phyloP scores from a whole-genome alignment of 1,284 basidiomycete genomes.

The Moesziomyces globuligerus region DNA sequence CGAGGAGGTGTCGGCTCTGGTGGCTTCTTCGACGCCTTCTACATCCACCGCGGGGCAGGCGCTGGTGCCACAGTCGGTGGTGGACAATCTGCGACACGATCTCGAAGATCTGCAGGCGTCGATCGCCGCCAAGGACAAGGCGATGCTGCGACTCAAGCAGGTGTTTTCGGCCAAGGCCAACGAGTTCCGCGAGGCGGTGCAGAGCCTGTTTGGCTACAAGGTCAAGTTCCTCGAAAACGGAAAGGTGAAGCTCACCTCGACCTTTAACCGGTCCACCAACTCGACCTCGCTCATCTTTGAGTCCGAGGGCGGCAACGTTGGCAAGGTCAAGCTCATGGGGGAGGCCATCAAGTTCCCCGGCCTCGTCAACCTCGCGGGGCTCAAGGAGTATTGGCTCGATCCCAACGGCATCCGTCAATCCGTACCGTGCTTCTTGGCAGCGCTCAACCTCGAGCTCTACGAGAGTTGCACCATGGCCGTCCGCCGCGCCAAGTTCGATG shows the following conservation, averaged over 20 bases:
- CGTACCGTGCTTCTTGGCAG: slow-evolving; percentile 71
- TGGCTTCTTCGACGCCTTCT: slow-evolving; percentile 30
- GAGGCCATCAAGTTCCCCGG: slow-evolving; percentile 61
- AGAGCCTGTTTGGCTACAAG: slow-evolving; percentile 82
- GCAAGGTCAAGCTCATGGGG: slow-evolving; percentile 70
- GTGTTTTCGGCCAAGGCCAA: slow-evolving; percentile 77
- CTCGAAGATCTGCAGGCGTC: slow-evolving; percentile 73
- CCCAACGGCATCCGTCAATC: slow-evolving; percentile 69
- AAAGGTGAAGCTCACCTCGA: slow-evolving; percentile 81
- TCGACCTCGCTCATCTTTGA: slow-evolving; percentile 69
- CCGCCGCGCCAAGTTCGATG: slow-evolving; percentile 9
- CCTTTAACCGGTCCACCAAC: slow-evolving; percentile 72
- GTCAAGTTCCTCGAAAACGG: slow-evolving; percentile 84
- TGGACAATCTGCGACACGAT: slow-evolving; percentile 75
- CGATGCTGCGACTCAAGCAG: slow-evolving; percentile 77
- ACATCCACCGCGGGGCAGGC: slow-evolving; percentile 69
- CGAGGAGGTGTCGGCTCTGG: slow-evolving; percentile 48
- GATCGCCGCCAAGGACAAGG: slow-evolving; percentile 74
- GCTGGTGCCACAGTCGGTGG: slow-evolving; percentile 72
- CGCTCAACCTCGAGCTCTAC: slow-evolving; percentile 70
- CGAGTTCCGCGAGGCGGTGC: slow-evolving; percentile 83
- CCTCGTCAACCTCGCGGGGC: slow-evolving; percentile 44
- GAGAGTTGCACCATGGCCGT: slow-evolving; percentile 55
- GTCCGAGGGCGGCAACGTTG: slow-evolving; percentile 69
- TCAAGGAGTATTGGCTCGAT: slow-evolving; percentile 70